Percentiles rank a stretch among this genome's conserved stretches.
Evolutionary conservation across 2,329 filamentous ascomycete genomes (phyloP).

Genomic region (Helotiales sp.): DNA sequence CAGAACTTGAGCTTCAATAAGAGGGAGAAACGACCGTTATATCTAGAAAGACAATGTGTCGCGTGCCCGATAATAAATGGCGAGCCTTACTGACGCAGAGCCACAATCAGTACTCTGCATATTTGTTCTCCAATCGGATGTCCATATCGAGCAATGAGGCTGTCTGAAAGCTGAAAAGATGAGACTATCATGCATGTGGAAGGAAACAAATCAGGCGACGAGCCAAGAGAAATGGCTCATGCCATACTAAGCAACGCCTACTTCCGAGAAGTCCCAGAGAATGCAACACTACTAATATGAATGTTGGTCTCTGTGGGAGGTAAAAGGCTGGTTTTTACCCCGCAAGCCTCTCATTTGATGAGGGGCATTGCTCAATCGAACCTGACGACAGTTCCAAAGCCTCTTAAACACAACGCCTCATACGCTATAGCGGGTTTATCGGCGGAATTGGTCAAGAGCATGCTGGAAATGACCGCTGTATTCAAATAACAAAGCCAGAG

Average conservation of each 20-base stretch:
- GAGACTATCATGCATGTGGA: neutral
- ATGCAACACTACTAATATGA: neutral
- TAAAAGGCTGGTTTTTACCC: neutral
- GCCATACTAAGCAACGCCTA: neutral
- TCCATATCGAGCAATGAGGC: neutral
- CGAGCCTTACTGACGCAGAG: neutral
- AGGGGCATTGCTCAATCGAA: too few relatives aligned
- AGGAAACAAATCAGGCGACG: neutral
- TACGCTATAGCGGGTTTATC: too few relatives aligned
- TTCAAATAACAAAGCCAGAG: too few relatives aligned
- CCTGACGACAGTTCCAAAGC: too few relatives aligned
- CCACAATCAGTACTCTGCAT: neutral
- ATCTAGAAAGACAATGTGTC: conserved; percentile 5
- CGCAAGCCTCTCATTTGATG: too few relatives aligned
- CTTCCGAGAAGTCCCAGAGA: neutral
- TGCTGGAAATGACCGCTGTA: too few relatives aligned
- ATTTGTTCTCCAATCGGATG: neutral
- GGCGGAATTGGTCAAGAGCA: too few relatives aligned
- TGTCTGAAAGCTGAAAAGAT: conserved; percentile 5
- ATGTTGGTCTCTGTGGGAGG: neutral
- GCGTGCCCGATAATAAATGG: neutral
- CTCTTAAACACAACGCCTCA: too few relatives aligned
- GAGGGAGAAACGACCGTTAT: neutral
- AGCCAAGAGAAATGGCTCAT: neutral
- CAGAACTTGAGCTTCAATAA: neutral